These are phyloP conservation scores for Coemansia sp. DNA, from an alignment of 192 early-diverging fungal genomes.

Conservation along the genomic window DNA sequence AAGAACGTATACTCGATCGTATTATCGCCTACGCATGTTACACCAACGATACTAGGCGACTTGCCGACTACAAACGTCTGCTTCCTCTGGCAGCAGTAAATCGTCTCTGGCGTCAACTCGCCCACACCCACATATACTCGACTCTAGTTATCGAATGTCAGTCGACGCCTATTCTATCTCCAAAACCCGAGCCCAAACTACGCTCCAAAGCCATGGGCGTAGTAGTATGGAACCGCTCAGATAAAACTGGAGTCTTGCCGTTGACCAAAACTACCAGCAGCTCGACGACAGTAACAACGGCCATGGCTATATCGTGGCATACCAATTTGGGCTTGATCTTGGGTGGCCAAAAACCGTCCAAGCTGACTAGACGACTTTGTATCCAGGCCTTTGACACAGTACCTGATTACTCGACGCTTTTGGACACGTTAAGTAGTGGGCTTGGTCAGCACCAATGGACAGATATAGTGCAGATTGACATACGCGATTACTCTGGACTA, in stretches of 20 bases:
- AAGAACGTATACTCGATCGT: slow-evolving; percentile 20
- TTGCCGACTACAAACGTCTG: slow-evolving; percentile 12
- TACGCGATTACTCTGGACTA: slow-evolving; percentile 18
- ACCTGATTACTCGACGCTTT: slow-evolving; percentile 19
- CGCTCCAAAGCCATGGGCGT: background rate
- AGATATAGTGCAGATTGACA: slow-evolving; percentile 3
- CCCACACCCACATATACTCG: slow-evolving; percentile 4
- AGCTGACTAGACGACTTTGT: slow-evolving; percentile 4
- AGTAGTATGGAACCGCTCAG: background rate
- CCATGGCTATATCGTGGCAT: slow-evolving; percentile 1
- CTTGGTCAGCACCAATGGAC: slow-evolving; percentile 1
- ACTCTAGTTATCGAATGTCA: slow-evolving; percentile 32
- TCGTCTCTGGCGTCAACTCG: slow-evolving; percentile 21
- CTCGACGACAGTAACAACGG: background rate
- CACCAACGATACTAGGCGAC: background rate
- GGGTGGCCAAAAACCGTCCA: background rate
- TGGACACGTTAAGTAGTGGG: slow-evolving; percentile 3
- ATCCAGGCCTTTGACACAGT: slow-evolving; percentile 21
- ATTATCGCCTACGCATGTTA: slow-evolving; percentile 17
- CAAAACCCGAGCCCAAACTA: background rate
- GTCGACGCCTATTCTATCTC: background rate
- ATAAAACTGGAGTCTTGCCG: background rate
- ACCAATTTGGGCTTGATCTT: slow-evolving; percentile 13
- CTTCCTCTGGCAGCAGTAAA: slow-evolving; percentile 21
- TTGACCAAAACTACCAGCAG: background rate